Evolutionary conservation across 2,329 filamentous ascomycete species (phyloP).

Genomic region (Sporothrix brunneoviolacea): DNA sequence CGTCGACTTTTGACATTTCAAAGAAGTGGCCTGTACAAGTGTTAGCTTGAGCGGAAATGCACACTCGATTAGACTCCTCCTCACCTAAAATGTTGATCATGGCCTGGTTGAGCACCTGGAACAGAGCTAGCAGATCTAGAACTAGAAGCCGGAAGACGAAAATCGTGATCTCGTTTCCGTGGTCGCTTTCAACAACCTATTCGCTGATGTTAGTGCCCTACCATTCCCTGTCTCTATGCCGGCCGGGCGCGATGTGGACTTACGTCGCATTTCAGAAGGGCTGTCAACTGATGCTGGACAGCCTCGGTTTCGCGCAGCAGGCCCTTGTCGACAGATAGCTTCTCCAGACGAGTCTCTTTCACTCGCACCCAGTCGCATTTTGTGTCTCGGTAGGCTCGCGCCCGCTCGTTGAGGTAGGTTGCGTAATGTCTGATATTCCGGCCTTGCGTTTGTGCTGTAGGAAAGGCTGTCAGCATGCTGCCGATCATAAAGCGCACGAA

Average conservation of each 20-base stretch:
- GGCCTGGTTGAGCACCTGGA: constrained; percentile 92
- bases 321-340: constrained; percentile 83
- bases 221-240: too few species aligned
- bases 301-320: constrained; percentile 84
- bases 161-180: constrained; percentile 93
- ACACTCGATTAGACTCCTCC: too few species aligned
- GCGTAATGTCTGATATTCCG: constrained; percentile 90
- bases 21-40: constrained; percentile 84
- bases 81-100: constrained; percentile 93
- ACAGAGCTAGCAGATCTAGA: constrained; percentile 80
- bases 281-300: constrained; percentile 80
- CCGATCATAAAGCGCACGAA: too few species aligned
- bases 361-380: constrained; percentile 84
- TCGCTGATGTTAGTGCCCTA: too few species aligned
- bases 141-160: constrained; percentile 90
- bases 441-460: constrained; percentile 81
- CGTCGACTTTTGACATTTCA: constrained; percentile 92
- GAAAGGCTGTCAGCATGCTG: not conserved
- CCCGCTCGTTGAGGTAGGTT: constrained; percentile 76
- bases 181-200: constrained; percentile 78
- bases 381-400: constrained; percentile 74
- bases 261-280: constrained; percentile 84
- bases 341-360: constrained; percentile 77
- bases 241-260: too few species aligned
- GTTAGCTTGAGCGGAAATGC: too few species aligned